A percentile compares a stretch with the other conserved stretches of the same genome.
phyloP scores from a whole-genome alignment of 2,329 filamentous ascomycete species.

The Cercospora sp. region DNA sequence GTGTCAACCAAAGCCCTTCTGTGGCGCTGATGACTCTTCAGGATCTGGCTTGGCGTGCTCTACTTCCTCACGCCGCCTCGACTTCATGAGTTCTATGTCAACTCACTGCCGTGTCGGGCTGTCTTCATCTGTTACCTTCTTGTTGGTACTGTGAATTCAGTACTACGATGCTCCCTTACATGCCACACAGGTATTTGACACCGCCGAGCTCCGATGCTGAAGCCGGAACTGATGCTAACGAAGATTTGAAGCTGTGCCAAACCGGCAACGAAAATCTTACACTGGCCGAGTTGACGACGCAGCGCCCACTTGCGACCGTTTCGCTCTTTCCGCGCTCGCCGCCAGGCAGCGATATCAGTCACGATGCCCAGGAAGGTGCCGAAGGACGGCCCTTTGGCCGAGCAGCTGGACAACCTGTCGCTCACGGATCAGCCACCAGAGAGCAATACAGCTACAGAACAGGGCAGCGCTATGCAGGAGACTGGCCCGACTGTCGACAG shows the following conservation, averaged over 20 bases:
- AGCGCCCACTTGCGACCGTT: neutral
- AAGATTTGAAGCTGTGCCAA: conserved; percentile 4
- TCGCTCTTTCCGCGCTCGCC: neutral
- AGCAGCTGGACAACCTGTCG: conserved; percentile 6
- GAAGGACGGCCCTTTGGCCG: neutral
- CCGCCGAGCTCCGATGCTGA: neutral
- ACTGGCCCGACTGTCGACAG: neutral
- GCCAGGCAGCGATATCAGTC: neutral
- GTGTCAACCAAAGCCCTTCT: neutral
- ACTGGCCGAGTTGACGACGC: neutral
- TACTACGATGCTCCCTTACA: neutral
- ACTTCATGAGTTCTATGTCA: neutral
- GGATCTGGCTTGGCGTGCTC: neutral
- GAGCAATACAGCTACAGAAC: neutral
- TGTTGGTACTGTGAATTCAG: neutral
- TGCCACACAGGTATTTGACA: conserved; percentile 6
- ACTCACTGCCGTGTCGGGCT: neutral
- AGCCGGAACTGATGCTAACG: neutral
- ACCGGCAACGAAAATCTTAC: conserved; percentile 5
- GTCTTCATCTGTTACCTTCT: neutral
- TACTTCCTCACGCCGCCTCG: neutral
- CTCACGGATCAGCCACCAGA: neutral
- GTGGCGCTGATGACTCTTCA: neutral
- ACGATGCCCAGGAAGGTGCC: neutral
- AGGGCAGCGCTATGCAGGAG: neutral